A percentile compares a stretch with the other conserved stretches of the same genome.
These are phyloP conservation scores for Ensete glaucum DNA, from an alignment of 176 grass and related monocot genomes.

Conservation along the genomic window DNA sequence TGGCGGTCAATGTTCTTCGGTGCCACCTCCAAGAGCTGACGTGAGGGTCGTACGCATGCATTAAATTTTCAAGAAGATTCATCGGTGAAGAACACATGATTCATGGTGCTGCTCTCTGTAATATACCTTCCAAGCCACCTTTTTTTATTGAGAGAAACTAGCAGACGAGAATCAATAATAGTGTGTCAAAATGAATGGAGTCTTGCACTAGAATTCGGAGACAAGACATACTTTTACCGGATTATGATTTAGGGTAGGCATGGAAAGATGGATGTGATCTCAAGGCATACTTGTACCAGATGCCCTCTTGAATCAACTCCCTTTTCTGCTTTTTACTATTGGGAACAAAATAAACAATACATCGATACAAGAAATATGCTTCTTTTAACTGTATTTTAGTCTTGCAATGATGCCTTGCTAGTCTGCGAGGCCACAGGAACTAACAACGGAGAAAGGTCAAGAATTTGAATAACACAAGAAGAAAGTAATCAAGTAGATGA, in stretches of 20 bases:
- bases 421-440: background rate
- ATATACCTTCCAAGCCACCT: conserved; percentile 15
- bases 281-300: background rate
- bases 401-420: background rate
- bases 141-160: background rate
- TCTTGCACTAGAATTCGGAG: background rate
- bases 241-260: no score
- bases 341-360: background rate
- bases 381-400: background rate
- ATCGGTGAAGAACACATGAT: conserved; percentile 21
- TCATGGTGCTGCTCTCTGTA: background rate
- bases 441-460: background rate
- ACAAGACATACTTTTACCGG: no score
- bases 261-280: no score
- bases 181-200: background rate
- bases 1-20: conserved; percentile 22
- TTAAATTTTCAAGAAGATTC: conserved; percentile 12
- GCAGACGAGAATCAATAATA: background rate
- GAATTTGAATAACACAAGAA: background rate
- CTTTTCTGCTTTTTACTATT: background rate
- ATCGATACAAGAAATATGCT: no score
- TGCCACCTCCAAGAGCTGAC: conserved; percentile 25
- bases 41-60: conserved; percentile 7
- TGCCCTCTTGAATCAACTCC: background rate
- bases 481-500: background rate